Evolutionary conservation across 2,329 filamentous ascomycete species (phyloP), one percentile per base, ranked within the genome.

Genomic region (Beauveria rudraprayagi): DNA sequence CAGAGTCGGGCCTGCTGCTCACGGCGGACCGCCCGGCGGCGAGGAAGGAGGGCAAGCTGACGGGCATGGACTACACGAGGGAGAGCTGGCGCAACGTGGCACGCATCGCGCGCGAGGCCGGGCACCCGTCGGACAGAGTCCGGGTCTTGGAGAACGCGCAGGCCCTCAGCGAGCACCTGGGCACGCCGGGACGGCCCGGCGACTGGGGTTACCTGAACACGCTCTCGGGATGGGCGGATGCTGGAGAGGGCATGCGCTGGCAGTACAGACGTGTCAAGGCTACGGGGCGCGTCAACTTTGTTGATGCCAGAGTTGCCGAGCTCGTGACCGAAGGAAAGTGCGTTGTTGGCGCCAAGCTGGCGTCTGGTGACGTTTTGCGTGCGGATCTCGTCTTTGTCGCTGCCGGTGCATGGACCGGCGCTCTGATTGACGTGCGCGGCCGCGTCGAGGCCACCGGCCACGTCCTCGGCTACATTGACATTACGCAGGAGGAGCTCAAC

Each of bases 321-420:
- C 73, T 84, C 19, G 56, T 76, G 50, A 74, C 70, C 24, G 69
- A 74, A 22, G 72, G 70, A 16, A 70, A 71, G 47, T 71, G 68
- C 50, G 75, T 82, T n/a, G 77, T 79, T 1, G 90, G 90, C 40
- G 89, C 72, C 17, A 69, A 69, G 64, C 55, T 75, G 51, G 65
- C 65, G n/a, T 68, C 72, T 53, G 69, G 70, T 7, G 63, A 57
- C 78, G 24, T 78, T 7, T 63, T 76, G 7, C 75, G 74, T 4
- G 90, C 89, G 2, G 89, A 91, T 62, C 79, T 96, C 8, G 87
- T 90, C 40, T 79, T 97, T 60, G 80, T 96, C 2, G 92, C 93
- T 0, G 86, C 92, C 0, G 93, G 93, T 17, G 92, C 93, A 5
- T 97, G 93, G 92, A 91, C 90, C 2, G 83, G 87, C 2, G 81